These are phyloP conservation scores for Coemansia sp. DNA, from an alignment of 192 early-diverging fungal genomes.

Conservation along the genomic window DNA sequence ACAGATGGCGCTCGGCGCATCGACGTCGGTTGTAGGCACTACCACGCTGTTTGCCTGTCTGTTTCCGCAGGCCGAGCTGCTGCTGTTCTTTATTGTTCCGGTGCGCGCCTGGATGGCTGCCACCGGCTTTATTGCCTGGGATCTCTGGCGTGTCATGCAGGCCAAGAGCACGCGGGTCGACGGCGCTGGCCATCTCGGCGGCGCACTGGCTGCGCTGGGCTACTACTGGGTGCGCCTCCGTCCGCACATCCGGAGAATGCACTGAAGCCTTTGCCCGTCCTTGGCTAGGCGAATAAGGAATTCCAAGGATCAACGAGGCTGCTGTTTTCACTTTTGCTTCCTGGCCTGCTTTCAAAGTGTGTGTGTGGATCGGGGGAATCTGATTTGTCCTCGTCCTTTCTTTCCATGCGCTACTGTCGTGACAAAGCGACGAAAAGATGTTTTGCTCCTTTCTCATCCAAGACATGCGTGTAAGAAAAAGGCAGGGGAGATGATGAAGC, in stretches of 20 bases:
- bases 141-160: slow-evolving; percentile 28
- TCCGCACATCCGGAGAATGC: slow-evolving; percentile 42
- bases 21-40: slow-evolving; percentile 42
- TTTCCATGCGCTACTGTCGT: too few relatives aligned
- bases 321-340: not conserved
- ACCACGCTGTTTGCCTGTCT: slow-evolving; percentile 52
- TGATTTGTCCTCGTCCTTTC: too few relatives aligned
- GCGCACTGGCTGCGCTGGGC: slow-evolving; percentile 40
- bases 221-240: slow-evolving; percentile 57
- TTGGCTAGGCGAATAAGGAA: too few relatives aligned
- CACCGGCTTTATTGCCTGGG: slow-evolving; percentile 44
- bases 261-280: not conserved
- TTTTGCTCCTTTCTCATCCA: too few relatives aligned
- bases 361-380: too few relatives aligned
- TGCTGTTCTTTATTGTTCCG: slow-evolving; percentile 47
- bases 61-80: slow-evolving; percentile 34
- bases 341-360: too few relatives aligned
- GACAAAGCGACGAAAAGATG: too few relatives aligned
- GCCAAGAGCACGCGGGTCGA: slow-evolving; percentile 18
- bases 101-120: slow-evolving; percentile 45
- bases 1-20: slow-evolving; percentile 48
- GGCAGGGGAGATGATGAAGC: too few relatives aligned
- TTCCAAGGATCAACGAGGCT: not conserved
- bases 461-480: too few relatives aligned
- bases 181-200: slow-evolving; percentile 57